phyloP scores from a whole-genome alignment of 805 yeast species.

The Peterozyma toletana region DNA sequence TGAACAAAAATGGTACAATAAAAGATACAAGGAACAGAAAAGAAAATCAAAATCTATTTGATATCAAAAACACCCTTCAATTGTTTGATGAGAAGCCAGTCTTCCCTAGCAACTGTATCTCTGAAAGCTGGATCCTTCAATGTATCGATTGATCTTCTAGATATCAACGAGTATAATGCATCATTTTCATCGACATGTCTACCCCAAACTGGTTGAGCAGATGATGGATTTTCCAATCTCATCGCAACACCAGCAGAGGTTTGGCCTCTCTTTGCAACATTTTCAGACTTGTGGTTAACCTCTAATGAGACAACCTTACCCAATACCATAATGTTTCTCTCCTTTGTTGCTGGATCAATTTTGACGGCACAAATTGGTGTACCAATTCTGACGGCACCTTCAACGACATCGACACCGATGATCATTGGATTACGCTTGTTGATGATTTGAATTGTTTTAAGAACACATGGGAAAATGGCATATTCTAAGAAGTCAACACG shows the following conservation, averaged over 20 bases:
- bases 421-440: constrained; percentile 99
- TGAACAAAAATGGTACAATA: no score
- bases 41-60: constrained; percentile 27
- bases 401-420: constrained; percentile 95
- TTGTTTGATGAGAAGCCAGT: constrained; percentile 87
- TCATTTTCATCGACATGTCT: constrained; percentile 97
- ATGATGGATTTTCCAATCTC: constrained; percentile 89
- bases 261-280: constrained; percentile 84
- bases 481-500: constrained; percentile 81
- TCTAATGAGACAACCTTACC: constrained; percentile 93
- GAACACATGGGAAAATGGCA: constrained; percentile 92
- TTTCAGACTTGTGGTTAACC: constrained; percentile 85
- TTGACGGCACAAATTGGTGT: constrained; percentile 96
- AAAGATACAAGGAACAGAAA: not conserved
- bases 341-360: constrained; percentile 77
- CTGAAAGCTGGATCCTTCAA: constrained; percentile 98
- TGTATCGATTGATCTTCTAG: constrained; percentile 91
- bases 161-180: constrained; percentile 77
- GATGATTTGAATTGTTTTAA: constrained; percentile 91
- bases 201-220: constrained; percentile 97
- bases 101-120: constrained; percentile 88
- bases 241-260: constrained; percentile 98
- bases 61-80: constrained; percentile 87
- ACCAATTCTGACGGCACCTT: constrained; percentile 84
- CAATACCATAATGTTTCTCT: constrained; percentile 58